These are phyloP conservation scores for Coemansia sp. DNA, from an alignment of 192 early-diverging fungal genomes.

Conservation along the genomic window DNA sequence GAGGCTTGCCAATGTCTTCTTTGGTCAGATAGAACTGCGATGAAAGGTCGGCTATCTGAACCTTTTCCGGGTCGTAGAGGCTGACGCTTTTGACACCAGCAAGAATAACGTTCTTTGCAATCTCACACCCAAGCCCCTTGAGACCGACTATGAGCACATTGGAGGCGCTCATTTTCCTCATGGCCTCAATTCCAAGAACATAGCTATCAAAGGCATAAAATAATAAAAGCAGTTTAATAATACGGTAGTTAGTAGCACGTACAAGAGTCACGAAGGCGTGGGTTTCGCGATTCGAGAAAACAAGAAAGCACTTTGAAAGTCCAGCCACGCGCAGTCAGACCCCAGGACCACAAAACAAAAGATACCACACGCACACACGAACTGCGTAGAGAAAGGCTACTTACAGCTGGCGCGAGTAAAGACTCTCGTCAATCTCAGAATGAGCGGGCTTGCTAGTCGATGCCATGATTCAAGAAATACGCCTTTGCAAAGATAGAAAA, in stretches of 20 bases:
- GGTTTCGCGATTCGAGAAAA: background rate
- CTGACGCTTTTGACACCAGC: constrained; percentile 99
- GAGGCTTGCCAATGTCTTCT: constrained; percentile 84
- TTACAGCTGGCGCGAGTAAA: constrained; percentile 99
- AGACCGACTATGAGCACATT: constrained; percentile 96
- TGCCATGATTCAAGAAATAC: constrained; percentile 5
- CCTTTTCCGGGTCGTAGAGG: constrained; percentile 80
- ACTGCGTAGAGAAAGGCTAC: constrained; percentile 22
- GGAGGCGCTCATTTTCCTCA: constrained; percentile 96
- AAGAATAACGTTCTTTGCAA: constrained; percentile 97
- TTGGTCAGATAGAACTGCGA: constrained; percentile 84
- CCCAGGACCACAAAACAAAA: background rate
- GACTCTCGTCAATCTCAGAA: constrained; percentile 85
- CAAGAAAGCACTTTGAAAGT: background rate
- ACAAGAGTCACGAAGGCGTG: background rate
- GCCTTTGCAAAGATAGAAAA: constrained; percentile 1
- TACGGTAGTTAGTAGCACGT: constrained; percentile 1
- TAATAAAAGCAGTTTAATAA: constrained; percentile 1
- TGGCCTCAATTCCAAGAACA: constrained; percentile 90
- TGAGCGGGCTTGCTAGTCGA: constrained; percentile 19
- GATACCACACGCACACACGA: background rate
- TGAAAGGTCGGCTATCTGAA: constrained; percentile 81
- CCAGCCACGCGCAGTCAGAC: background rate
- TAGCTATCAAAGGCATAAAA: constrained; percentile 59
- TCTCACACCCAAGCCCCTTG: constrained; percentile 96